Evolutionary conservation across 345 rosid species (phyloP).

Genomic region (Aethionema arabicum): DNA sequence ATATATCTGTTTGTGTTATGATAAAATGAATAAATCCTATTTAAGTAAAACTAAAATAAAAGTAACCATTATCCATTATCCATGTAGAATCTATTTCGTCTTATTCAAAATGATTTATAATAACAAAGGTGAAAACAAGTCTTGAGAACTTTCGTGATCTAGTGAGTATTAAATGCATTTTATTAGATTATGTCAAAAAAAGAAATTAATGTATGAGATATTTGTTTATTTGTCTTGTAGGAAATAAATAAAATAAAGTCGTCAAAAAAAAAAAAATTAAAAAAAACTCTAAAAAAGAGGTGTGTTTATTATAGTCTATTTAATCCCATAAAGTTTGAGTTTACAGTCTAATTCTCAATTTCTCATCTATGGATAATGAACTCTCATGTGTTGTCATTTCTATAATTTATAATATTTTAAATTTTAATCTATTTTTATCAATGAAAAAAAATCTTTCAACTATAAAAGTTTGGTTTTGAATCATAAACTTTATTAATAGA

Average conservation of each 20-base stretch:
- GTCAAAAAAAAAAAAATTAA: too few species aligned
- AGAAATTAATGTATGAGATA: background rate
- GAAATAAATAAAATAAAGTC: constrained; percentile 13
- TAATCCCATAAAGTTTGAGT: constrained; percentile 27
- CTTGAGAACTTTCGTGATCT: constrained; percentile 8
- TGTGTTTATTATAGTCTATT: constrained; percentile 30
- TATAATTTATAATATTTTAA: too few species aligned
- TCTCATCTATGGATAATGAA: constrained; percentile 5
- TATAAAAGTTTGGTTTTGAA: too few species aligned
- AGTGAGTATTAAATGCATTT: constrained; percentile 17
- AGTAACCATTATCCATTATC: background rate
- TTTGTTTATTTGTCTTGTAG: constrained; percentile 3
- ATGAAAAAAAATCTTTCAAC: too few species aligned
- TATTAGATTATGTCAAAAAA: constrained; percentile 12
- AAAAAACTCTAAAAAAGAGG: constrained; percentile 13
- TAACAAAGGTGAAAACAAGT: background rate
- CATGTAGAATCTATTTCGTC: background rate
- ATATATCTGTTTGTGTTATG: too few species aligned
- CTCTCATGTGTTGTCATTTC: constrained; percentile 29
- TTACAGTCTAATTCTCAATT: constrained; percentile 19
- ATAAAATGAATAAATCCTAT: too few species aligned
- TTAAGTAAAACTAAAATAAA: too few species aligned
- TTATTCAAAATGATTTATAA: background rate
- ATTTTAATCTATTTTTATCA: too few species aligned
- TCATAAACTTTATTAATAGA: too few species aligned